Conservation (phyloP, 129 eudicot genomes). For the Chrysanthemum lavandulifolium region DNA sequence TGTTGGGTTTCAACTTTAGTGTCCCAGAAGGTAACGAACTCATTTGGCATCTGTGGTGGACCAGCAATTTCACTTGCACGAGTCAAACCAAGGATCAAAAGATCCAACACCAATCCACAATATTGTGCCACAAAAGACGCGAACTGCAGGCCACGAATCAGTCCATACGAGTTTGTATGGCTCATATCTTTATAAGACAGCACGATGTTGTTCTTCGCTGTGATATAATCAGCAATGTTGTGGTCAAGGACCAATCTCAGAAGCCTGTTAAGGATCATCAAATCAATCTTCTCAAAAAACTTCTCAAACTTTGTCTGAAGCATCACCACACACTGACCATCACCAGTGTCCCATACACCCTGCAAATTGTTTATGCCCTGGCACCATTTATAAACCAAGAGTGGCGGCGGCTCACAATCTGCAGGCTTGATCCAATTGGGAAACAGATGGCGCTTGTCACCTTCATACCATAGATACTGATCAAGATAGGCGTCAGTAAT, state of each 20-base stretch:
- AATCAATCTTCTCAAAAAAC: slow-evolving; percentile 93
- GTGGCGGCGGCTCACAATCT: slow-evolving; percentile 99
- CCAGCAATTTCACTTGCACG: slow-evolving; percentile 99
- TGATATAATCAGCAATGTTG: slow-evolving; percentile 97
- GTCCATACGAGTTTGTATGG: slow-evolving; percentile 95
- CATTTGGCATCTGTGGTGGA: slow-evolving; percentile 98
- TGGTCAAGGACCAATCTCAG: slow-evolving; percentile 91
- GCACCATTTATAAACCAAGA: slow-evolving; percentile 96
- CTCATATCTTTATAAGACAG: slow-evolving; percentile 97
- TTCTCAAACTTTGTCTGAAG: slow-evolving; percentile 96
- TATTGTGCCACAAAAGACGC: slow-evolving; percentile 97
- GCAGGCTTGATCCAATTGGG: slow-evolving; percentile 99
- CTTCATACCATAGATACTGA: slow-evolving; percentile 97
- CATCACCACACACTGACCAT: slow-evolving; percentile 99
- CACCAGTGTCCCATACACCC: slow-evolving; percentile 93
- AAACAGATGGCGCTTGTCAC: slow-evolving; percentile 94
- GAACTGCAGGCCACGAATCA: slow-evolving; percentile 98
- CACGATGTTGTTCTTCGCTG: slow-evolving; percentile 97
- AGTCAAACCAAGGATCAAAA: slow-evolving; percentile 89
- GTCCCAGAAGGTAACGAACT: slow-evolving; percentile 93
- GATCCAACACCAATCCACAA: slow-evolving; percentile 89
- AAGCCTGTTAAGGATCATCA: slow-evolving; percentile 97
- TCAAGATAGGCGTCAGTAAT: slow-evolving; percentile 97
- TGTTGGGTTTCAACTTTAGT: slow-evolving; percentile 85
- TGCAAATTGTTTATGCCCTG: slow-evolving; percentile 97